phyloP scores from a whole-genome alignment of 495 filamentous ascomycete species.

The Xeromyces bisporus region DNA sequence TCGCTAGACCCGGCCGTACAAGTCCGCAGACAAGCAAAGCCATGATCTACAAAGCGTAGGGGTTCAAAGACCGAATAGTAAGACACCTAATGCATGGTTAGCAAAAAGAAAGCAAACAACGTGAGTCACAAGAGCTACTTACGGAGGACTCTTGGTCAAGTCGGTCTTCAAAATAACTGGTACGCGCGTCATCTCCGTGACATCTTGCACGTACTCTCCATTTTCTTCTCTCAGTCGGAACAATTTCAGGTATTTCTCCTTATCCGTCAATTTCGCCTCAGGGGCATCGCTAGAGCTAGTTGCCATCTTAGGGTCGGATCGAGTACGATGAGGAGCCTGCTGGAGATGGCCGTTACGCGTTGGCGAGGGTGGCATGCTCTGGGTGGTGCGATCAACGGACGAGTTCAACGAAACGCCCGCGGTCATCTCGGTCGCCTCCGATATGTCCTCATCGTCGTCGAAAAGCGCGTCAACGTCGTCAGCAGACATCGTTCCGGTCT shows the following conservation, averaged over 20 bases:
- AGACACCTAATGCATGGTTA: slow-evolving; percentile 56
- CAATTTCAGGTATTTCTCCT: slow-evolving; percentile 85
- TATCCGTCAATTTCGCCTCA: slow-evolving; percentile 70
- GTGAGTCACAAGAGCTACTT: slow-evolving; percentile 28
- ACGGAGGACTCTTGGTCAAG: slow-evolving; percentile 96
- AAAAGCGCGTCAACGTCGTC: slow-evolving; percentile 87
- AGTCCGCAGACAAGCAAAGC: no score
- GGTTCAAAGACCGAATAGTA: slow-evolving; percentile 94
- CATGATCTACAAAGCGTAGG: slow-evolving; percentile 58
- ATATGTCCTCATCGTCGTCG: slow-evolving; percentile 75
- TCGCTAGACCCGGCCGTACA: no score
- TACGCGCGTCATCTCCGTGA: slow-evolving; percentile 91
- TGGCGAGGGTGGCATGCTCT: slow-evolving; percentile 90
- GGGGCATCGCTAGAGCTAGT: slow-evolving; percentile 47
- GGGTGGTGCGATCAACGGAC: slow-evolving; percentile 63
- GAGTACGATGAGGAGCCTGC: slow-evolving; percentile 68
- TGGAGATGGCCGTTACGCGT: slow-evolving; percentile 55
- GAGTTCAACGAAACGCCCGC: slow-evolving; percentile 66
- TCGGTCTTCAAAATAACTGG: slow-evolving; percentile 97
- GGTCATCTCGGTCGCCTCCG: slow-evolving; percentile 71
- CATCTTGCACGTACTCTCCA: slow-evolving; percentile 93
- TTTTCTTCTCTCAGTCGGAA: slow-evolving; percentile 85
- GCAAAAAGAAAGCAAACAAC: slow-evolving; percentile 2
- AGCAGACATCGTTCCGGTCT: slow-evolving; percentile 77
- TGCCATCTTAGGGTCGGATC: slow-evolving; percentile 82